Base-by-base conservation (phyloP, 2,329 filamentous ascomycete species). In the Colletotrichum sp. region DNA sequence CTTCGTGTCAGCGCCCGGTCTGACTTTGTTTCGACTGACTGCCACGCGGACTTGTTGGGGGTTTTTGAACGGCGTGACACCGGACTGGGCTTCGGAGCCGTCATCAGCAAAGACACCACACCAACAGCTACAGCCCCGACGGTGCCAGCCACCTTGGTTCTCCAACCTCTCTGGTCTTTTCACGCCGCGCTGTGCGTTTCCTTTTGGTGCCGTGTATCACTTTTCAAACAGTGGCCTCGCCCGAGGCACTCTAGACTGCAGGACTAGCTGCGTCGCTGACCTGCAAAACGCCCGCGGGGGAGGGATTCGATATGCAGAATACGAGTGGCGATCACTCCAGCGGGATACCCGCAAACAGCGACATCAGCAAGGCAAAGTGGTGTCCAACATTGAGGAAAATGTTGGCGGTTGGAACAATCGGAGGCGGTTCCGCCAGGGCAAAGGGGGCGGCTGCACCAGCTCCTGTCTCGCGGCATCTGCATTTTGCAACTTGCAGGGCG, bases 261-360 rank as follows among this genome's bases (percentile, higher is more conserved):
- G 66, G 32, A 55, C 67, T 67, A 75, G 71, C 74, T 75, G 74
- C 74, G 38, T 71, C 52, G 66, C 18, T 24, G 30, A 16, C 66
- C 60, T 75, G 66, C 71, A 75, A 61, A 57, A 57, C 21, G 64
- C 48, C 38, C 32, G 34, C 26, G 24, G 71, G 65, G 66, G 70
- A 48, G 57, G 57, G 57, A 58, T 57, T 32, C 68, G 55, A 57
- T 52, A 21, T 67, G 71, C 74, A 76, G 74, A 71, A 76, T 76
- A 76, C 74, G 74, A 76, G 74, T 76, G 74, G 74, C 74, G 72
- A 75, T 76, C 52, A 38, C 8, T 34, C 71, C 60, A 68, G 70
- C 72, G 57, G 64, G 73, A 72, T n/a, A 52, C 58, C 63, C 64
- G 63, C 21, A 63, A 75, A 36, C 73, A 68, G 48, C 64, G 43